These are phyloP conservation scores for Leishmania major DNA, from an alignment of 208 protist genomes.

Conservation along the genomic window DNA sequence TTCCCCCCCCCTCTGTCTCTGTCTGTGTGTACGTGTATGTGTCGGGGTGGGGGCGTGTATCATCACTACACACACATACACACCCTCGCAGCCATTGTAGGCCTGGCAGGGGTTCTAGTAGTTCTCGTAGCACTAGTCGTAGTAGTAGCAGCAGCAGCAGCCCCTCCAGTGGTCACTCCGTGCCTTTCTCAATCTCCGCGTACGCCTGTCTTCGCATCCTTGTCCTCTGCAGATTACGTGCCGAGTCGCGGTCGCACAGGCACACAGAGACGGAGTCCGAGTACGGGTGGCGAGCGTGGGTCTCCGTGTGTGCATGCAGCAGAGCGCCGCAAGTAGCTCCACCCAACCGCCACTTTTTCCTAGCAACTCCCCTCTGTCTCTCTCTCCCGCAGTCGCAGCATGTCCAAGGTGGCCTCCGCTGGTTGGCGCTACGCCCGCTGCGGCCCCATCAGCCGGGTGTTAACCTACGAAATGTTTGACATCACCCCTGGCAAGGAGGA, in stretches of 20 bases:
- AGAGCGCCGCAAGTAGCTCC: background rate
- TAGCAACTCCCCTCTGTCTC: background rate
- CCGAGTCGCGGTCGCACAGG: background rate
- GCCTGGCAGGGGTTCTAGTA: no score
- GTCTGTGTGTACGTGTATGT: no score
- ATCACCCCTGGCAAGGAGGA: slow-evolving; percentile 46
- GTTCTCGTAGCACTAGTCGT: no score
- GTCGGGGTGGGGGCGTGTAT: no score
- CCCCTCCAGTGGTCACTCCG: background rate
- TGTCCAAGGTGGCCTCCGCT: slow-evolving; percentile 62
- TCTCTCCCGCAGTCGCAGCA: background rate
- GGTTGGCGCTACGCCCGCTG: slow-evolving; percentile 74
- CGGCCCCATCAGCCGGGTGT: slow-evolving; percentile 56
- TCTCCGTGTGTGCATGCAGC: background rate
- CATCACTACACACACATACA: no score
- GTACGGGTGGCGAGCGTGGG: background rate
- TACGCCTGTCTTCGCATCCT: background rate
- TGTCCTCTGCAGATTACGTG: background rate
- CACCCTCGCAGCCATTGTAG: no score
- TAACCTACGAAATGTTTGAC: slow-evolving; percentile 60
- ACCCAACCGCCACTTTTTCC: background rate
- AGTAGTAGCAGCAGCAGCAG: no score
- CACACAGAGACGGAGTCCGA: background rate
- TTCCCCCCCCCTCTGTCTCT: no score
- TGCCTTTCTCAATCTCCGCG: background rate